Evolutionary conservation across 345 rosid genomes (phyloP).

Genomic region (Linum usitatissimum): DNA sequence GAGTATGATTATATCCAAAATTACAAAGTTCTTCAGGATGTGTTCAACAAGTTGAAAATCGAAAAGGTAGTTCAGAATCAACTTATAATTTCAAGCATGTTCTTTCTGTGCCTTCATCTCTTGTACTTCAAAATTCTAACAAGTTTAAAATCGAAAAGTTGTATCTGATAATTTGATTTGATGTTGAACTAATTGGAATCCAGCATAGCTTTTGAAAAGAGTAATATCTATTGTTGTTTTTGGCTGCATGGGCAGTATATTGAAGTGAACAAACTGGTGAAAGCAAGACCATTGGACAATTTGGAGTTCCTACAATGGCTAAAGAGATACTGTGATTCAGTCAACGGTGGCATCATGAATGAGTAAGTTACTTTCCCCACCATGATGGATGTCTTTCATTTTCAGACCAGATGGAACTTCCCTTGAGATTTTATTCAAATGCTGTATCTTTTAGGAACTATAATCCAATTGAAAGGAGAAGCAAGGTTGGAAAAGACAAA

Average conservation of each 20-base stretch:
- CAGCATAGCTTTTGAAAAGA: too few species aligned
- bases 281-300: slow-evolving; percentile 91
- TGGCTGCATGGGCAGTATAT: slow-evolving; percentile 41
- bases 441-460: slow-evolving; percentile 48
- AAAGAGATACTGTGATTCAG: slow-evolving; percentile 87
- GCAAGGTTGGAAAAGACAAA: slow-evolving; percentile 64
- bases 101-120: neutral
- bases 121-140: too few species aligned
- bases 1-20: slow-evolving; percentile 96
- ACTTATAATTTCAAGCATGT: neutral
- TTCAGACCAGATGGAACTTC: neutral
- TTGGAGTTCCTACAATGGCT: slow-evolving; percentile 98
- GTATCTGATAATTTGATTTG: neutral
- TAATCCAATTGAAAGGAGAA: slow-evolving; percentile 79
- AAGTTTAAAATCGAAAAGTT: too few species aligned
- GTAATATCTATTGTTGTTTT: neutral
- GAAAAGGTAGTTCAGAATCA: slow-evolving; percentile 45
- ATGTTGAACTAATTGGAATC: too few species aligned
- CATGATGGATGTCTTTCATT: neutral
- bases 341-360: slow-evolving; percentile 92
- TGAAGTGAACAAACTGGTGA: slow-evolving; percentile 88
- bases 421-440: neutral
- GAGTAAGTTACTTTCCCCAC: slow-evolving; percentile 38
- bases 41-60: slow-evolving; percentile 80
- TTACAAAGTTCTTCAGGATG: slow-evolving; percentile 94